Percentiles rank a stretch among this genome's conserved stretches.
phyloP scores from a whole-genome alignment of 2,329 filamentous ascomycete species.

The Ploettnerulaceae sp. region DNA sequence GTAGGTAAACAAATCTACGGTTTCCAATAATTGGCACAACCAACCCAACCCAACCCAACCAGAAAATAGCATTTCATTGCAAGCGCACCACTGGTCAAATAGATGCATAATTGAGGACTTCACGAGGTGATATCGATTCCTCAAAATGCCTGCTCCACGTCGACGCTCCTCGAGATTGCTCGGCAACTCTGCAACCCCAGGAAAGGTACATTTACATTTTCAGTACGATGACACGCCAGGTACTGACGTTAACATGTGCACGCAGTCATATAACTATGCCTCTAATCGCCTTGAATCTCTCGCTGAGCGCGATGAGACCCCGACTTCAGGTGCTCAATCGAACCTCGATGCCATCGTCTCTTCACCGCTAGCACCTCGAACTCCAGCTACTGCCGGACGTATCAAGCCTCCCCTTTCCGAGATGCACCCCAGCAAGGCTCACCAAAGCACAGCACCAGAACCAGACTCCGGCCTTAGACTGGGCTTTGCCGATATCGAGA shows the following conservation, averaged over 20 bases:
- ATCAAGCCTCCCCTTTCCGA: conserved; percentile 70
- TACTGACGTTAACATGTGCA: background rate
- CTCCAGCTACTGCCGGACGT: conserved; percentile 60
- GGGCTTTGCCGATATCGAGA: conserved; percentile 69
- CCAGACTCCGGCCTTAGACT: conserved; percentile 76
- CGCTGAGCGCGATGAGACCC: conserved; percentile 31
- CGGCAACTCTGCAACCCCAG: conserved; percentile 28
- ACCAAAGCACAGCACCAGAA: conserved; percentile 67
- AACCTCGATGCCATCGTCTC: conserved; percentile 25
- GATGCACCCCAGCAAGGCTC: conserved; percentile 86
- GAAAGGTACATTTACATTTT: conserved; percentile 24
- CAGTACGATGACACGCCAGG: background rate
- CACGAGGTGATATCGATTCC: background rate
- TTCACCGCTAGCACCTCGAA: conserved; percentile 35
- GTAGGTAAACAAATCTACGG: no score
- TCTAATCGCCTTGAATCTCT: conserved; percentile 27
- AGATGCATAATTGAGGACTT: background rate
- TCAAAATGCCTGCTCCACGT: conserved; percentile 28
- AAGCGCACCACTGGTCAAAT: conserved; percentile 3
- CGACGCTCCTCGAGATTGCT: conserved; percentile 34
- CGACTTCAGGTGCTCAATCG: conserved; percentile 15
- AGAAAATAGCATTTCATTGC: conserved; percentile 7
- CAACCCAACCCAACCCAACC: background rate
- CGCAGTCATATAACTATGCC: conserved; percentile 18
- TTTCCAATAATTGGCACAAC: no score